A percentile compares a stretch with the other conserved stretches of the same genome.
Evolutionary conservation across 768 basidiomycete species (phyloP).

Genomic region (Tephrocybe sp.): DNA sequence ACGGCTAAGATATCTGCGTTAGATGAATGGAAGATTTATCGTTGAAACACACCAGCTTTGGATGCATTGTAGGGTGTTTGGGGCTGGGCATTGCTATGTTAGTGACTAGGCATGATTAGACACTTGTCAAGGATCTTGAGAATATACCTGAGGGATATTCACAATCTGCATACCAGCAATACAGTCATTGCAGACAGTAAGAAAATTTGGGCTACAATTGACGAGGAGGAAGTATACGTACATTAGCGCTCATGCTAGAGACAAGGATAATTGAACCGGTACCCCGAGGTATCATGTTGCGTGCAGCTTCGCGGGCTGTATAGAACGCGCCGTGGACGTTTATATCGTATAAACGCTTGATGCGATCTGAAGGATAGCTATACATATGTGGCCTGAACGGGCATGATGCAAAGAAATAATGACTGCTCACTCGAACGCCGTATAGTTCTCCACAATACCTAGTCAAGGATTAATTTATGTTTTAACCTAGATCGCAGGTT

Average conservation of each 20-base stretch:
- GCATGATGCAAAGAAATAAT: not conserved
- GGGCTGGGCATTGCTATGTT: constrained; percentile 37
- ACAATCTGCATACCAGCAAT: constrained; percentile 51
- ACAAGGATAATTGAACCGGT: constrained; percentile 84
- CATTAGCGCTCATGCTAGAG: constrained; percentile 88
- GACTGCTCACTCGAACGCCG: constrained; percentile 73
- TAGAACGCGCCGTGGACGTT: constrained; percentile 94
- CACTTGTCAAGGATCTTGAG: not conserved
- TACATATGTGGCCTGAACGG: constrained; percentile 6
- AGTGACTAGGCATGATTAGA: not conserved
- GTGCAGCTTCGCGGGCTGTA: constrained; percentile 94
- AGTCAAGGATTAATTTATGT: not conserved
- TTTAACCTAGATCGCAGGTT: not conserved
- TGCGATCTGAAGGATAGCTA: constrained; percentile 84
- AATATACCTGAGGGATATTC: constrained; percentile 78
- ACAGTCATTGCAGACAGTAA: not conserved
- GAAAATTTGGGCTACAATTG: not conserved
- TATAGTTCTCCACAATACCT: constrained; percentile 88
- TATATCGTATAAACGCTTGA: constrained; percentile 83
- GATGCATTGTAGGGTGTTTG: constrained; percentile 97
- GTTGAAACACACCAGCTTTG: constrained; percentile 64
- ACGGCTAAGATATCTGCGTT: constrained; percentile 51
- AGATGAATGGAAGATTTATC: not conserved
- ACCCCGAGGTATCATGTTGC: constrained; percentile 81
- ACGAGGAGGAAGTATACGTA: constrained; percentile 34